Evolutionary conservation across 1,139 yeast genomes (phyloP), one percentile per base, ranked within the genome.

Genomic region (Geotrichum klebahnii): DNA sequence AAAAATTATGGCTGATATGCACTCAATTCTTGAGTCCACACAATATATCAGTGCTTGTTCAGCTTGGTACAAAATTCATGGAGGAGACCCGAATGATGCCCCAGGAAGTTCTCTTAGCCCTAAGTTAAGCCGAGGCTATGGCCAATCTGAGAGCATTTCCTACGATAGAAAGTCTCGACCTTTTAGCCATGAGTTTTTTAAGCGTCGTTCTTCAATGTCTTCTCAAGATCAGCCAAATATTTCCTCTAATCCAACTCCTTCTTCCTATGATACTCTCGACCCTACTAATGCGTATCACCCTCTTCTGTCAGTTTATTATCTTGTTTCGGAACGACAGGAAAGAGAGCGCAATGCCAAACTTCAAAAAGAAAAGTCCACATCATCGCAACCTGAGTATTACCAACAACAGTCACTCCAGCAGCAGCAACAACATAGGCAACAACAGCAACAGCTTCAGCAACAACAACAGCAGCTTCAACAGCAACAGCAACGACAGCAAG

Each of bases 221-320:
- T 19, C 22, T 24, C 28, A n/a, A n/a, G 44, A 31, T 16, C 24
- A 24, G 14, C n/a, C 50, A 5, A 31, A 46, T 14, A 19, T 36
- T 14, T 38, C 47, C 17, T 44, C 41, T 6, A 44, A 38, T 24
- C 14, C 45, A 3, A 23, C 53, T 26, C 22, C 41, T 2, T 6
- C 41, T 26, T 9, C 41, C 2, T 34, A 34, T n/a, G 12, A 29
- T 8, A 46, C 50, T 3, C 79, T 78, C 1, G 95, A 87, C 66
- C 97, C 97, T n/a, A 86, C 96, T 0, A 77, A 79, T 51, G 95
- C 94, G 0, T 92, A 78, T 67, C 96, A 89, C 67, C 97, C 98
- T 0, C 73, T 90, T 57, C 70, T 92, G 10, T 87, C 96, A 2
- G 83, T 92, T 34, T 94, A 94, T 66, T 84, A 79, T 63, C 74